A percentile compares a stretch with the other conserved stretches of the same genome.
phyloP scores from a whole-genome alignment of 2,329 filamentous ascomycete genomes.

The Hypoxylon sp. region DNA sequence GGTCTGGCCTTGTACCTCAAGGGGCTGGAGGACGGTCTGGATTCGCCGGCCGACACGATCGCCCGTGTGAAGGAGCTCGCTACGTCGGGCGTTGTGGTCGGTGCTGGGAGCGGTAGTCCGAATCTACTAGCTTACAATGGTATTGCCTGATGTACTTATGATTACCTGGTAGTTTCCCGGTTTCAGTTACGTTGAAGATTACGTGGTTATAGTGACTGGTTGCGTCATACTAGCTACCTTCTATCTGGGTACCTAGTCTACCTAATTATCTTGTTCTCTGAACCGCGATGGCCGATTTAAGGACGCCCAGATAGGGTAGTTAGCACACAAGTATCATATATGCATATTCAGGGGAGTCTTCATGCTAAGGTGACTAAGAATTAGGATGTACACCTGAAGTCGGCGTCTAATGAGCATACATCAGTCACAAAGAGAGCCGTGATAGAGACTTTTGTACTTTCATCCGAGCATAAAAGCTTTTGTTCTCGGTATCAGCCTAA shows the following conservation, averaged over 20 bases:
- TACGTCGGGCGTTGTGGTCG: slow-evolving; percentile 26
- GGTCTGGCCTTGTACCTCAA: slow-evolving; percentile 66
- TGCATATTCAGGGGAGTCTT: background rate
- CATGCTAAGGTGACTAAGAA: background rate
- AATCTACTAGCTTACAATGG: slow-evolving; percentile 47
- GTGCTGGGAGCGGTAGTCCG: slow-evolving; percentile 33
- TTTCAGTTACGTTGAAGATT: background rate
- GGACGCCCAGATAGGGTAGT: background rate
- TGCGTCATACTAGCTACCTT: background rate
- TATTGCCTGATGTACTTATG: slow-evolving; percentile 12
- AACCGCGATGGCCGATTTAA: background rate
- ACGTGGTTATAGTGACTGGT: slow-evolving; percentile 4
- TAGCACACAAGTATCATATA: background rate
- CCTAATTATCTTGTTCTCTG: background rate
- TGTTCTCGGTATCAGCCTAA: slow-evolving; percentile 53
- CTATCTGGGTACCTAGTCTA: background rate
- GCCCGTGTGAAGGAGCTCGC: slow-evolving; percentile 39
- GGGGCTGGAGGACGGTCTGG: slow-evolving; percentile 17
- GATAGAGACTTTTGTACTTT: slow-evolving; percentile 15
- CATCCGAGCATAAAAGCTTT: slow-evolving; percentile 37
- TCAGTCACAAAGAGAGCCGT: slow-evolving; percentile 1
- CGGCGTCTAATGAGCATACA: background rate
- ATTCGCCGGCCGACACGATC: slow-evolving; percentile 32
- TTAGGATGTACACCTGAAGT: slow-evolving; percentile 5
- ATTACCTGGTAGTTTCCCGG: too few relatives aligned